Evolutionary conservation across 352 stramenopile species (phyloP).

Genomic region (Globisporangium heterothallicum): DNA sequence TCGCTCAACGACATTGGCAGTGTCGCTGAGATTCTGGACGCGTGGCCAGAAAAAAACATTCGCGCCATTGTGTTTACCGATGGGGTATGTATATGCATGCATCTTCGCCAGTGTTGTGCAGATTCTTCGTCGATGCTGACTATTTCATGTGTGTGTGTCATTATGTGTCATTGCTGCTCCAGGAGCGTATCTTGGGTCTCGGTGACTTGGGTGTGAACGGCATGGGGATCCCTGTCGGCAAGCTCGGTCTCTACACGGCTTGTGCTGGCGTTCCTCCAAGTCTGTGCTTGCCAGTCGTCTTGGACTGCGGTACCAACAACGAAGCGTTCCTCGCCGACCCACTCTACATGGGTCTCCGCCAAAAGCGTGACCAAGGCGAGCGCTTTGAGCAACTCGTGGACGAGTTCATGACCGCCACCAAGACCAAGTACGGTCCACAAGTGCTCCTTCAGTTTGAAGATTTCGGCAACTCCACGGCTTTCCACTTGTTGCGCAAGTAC

Average conservation of each 20-base stretch:
- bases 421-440: constrained; percentile 81
- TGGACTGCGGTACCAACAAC: constrained; percentile 97
- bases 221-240: constrained; percentile 93
- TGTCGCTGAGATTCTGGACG: constrained; percentile 90
- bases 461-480: constrained; percentile 86
- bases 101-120: too few species aligned
- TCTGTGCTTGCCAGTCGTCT: constrained; percentile 90
- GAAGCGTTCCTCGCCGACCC: constrained; percentile 88
- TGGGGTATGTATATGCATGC: constrained; percentile 53
- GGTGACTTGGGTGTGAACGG: constrained; percentile 91
- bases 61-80: constrained; percentile 97
- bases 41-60: constrained; percentile 95
- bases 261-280: constrained; percentile 91
- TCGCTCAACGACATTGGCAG: constrained; percentile 76
- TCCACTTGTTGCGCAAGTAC: constrained; percentile 81
- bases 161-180: too few species aligned
- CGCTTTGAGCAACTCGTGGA: constrained; percentile 94
- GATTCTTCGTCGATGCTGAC: too few species aligned
- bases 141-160: too few species aligned
- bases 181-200: constrained; percentile 93
- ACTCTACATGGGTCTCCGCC: constrained; percentile 93
- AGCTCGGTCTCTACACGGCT: constrained; percentile 54
- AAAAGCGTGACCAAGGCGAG: constrained; percentile 83
- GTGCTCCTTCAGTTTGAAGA: constrained; percentile 88
- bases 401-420: constrained; percentile 94